Conservation (phyloP, 768 basidiomycete genomes). For the Thelephora ganbajun region DNA sequence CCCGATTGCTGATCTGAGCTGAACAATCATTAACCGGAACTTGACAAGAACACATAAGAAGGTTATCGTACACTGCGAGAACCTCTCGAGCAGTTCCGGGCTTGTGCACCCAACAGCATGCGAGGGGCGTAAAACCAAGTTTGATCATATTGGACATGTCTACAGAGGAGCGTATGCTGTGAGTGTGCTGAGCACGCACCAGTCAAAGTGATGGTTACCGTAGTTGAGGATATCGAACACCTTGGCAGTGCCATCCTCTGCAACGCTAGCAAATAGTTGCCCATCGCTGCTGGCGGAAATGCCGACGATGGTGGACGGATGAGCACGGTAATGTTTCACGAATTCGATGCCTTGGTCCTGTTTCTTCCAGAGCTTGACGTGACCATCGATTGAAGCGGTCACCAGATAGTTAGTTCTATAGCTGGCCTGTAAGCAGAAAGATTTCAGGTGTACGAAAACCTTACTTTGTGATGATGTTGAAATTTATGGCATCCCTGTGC, state of each 20-base stretch:
- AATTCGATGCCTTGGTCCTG: slow-evolving; percentile 93
- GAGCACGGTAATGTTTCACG: slow-evolving; percentile 95
- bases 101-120: slow-evolving; percentile 92
- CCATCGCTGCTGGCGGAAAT: slow-evolving; percentile 88
- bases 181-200: neutral
- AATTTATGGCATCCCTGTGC: slow-evolving; percentile 90
- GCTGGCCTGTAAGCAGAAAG: neutral
- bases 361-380: slow-evolving; percentile 99
- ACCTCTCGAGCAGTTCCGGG: slow-evolving; percentile 79
- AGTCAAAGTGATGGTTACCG: slow-evolving; percentile 32
- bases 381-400: slow-evolving; percentile 90
- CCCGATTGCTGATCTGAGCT: slow-evolving; percentile 73
- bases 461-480: slow-evolving; percentile 78
- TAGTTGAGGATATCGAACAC: slow-evolving; percentile 98
- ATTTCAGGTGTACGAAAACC: slow-evolving; percentile 12
- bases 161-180: slow-evolving; percentile 16
- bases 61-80: slow-evolving; percentile 63
- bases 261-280: slow-evolving; percentile 79
- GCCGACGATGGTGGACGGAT: slow-evolving; percentile 61
- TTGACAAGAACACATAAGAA: neutral
- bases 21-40: slow-evolving; percentile 11
- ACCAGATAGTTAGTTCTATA: slow-evolving; percentile 85
- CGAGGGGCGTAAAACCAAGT: slow-evolving; percentile 69
- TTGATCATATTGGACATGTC: slow-evolving; percentile 99
- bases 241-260: slow-evolving; percentile 85